Evolutionary conservation across 129 eudicot species (phyloP).

Genomic region (Oenanthe sinensis): DNA sequence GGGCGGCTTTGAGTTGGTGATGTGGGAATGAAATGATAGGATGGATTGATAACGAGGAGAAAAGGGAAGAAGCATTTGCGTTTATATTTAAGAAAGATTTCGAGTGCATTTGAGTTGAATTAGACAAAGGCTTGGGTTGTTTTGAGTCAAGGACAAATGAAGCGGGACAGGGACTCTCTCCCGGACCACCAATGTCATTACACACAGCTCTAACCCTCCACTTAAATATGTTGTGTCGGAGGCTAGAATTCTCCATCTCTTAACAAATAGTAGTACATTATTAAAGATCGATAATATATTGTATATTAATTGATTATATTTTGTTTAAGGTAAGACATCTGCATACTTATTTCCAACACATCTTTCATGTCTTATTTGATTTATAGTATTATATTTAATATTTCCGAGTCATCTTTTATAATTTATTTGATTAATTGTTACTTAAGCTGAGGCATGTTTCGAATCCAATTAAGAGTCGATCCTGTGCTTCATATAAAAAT

Average conservation of each 20-base stretch:
- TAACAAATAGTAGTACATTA: no score
- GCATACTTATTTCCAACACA: no score
- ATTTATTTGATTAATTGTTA: no score
- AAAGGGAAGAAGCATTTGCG: constrained; percentile 2
- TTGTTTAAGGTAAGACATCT: not conserved
- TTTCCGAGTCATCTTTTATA: no score
- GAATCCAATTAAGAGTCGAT: no score
- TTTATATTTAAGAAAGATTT: constrained; percentile 22
- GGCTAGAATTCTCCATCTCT: no score
- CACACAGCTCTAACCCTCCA: not conserved
- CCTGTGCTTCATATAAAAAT: no score
- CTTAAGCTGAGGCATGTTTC: no score
- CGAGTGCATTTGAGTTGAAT: constrained; percentile 22
- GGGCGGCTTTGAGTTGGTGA: not conserved
- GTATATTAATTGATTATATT: no score
- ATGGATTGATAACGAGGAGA: not conserved
- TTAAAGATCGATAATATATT: no score
- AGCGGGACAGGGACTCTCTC: not conserved
- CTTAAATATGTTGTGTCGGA: not conserved
- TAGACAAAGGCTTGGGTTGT: not conserved
- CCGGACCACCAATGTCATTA: not conserved
- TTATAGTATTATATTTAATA: no score
- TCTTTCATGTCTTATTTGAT: no score
- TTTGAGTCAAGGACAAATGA: not conserved
- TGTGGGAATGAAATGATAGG: not conserved